Evolutionary conservation across 148 eudicot species (phyloP).

Genomic region (Rhododendron molle): DNA sequence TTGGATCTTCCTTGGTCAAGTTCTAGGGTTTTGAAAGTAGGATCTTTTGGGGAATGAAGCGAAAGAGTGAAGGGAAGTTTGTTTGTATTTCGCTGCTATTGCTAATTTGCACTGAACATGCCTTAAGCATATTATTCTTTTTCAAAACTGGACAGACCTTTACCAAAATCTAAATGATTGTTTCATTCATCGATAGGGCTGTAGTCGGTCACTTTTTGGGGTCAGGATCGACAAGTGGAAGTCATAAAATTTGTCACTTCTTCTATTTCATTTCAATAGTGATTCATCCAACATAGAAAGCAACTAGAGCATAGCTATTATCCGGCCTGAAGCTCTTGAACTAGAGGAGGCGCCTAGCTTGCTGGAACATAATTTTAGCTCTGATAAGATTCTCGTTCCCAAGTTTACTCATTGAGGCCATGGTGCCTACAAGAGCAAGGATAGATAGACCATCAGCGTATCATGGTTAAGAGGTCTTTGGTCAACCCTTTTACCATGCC

Average conservation of each 20-base stretch:
- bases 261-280: no score
- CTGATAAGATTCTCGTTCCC: not conserved
- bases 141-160: no score
- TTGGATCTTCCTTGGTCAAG: not conserved
- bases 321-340: not conserved
- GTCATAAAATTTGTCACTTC: no score
- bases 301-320: not conserved
- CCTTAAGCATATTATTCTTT: no score
- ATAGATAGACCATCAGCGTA: not conserved
- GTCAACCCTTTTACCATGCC: no score
- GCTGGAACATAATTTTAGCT: not conserved
- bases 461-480: no score
- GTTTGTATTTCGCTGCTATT: not conserved
- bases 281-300: not conserved
- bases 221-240: no score
- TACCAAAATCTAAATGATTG: no score
- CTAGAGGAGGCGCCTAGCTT: not conserved
- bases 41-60: not conserved
- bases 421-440: not conserved
- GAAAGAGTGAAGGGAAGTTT: not conserved
- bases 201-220: no score
- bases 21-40: not conserved
- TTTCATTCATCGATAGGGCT: no score
- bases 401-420: not conserved
- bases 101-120: not conserved